These are phyloP conservation scores for Crithidia expoeki DNA, from an alignment of 208 protist genomes.

Conservation along the genomic window DNA sequence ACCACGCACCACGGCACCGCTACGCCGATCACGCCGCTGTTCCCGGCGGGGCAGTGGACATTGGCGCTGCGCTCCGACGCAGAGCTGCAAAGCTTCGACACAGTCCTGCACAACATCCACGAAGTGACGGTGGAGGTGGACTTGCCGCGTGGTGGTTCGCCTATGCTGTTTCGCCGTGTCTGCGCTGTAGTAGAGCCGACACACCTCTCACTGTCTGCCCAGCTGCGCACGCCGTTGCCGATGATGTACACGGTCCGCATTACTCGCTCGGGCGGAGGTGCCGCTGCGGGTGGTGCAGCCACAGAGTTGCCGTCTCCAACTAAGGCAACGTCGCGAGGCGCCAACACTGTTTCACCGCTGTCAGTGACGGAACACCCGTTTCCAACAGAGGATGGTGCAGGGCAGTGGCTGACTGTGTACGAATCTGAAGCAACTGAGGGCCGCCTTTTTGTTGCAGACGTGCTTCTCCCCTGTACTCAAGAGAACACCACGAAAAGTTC, in stretches of 20 bases:
- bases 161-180: slow-evolving; percentile 63
- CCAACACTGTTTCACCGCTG: background rate
- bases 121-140: slow-evolving; percentile 46
- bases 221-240: slow-evolving; percentile 39
- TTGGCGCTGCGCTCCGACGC: slow-evolving; percentile 58
- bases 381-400: background rate
- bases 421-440: slow-evolving; percentile 8
- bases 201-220: slow-evolving; percentile 53
- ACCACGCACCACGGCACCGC: background rate
- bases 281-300: background rate
- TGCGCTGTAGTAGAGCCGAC: slow-evolving; percentile 61
- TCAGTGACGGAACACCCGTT: background rate
- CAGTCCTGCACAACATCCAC: slow-evolving; percentile 41
- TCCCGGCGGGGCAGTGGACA: slow-evolving; percentile 64
- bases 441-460: slow-evolving; percentile 62
- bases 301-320: slow-evolving; percentile 1
- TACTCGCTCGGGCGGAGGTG: slow-evolving; percentile 9
- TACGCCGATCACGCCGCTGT: slow-evolving; percentile 8
- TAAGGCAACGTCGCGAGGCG: background rate
- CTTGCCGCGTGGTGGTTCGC: slow-evolving; percentile 56
- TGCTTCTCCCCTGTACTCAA: slow-evolving; percentile 32
- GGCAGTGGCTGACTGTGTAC: slow-evolving; percentile 25
- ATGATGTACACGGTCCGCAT: slow-evolving; percentile 65
- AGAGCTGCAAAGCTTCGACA: slow-evolving; percentile 57
- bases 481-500: slow-evolving; percentile 7